Base-by-base conservation (phyloP, 176 grass and related monocot species). In the Carex parvula region DNA sequence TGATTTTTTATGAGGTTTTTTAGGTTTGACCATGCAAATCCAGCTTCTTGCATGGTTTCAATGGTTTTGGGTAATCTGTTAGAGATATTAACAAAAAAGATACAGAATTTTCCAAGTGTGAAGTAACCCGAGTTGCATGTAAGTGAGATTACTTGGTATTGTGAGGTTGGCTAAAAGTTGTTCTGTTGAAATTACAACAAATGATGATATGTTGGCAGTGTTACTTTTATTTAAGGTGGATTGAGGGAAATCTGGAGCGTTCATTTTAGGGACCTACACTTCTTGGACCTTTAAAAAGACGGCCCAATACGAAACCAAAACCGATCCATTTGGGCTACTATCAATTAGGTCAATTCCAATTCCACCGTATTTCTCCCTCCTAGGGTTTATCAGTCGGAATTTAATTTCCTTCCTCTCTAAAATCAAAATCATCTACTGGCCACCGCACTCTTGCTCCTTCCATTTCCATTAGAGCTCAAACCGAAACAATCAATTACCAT, bases 21-120 rank as follows among this genome's bases (percentile, higher is more conserved):
- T 73, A 98, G 83, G 80, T 85, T 94, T 71, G 84, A 57, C 92
- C 95, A 95, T 64, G 92, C 89, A 83, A 79, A 54, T 86, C 62
- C 88, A 65, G 89, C 92, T 84, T 98, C 92, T 30, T 82, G 65
- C 29, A 94, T 90, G 8, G 92, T 89, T 12, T 95, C 79, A 4
- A 20, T 79, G 15, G 95, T 89, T 83, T 95, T 91, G 62, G 92
- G 89, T 87, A 98, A 92, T 29, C 89, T 85, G 50, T 50, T 69
- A 37, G 82, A 79, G 61, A 84, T 72, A 64, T 87, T 48, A 63
- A 14, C 16, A 91, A 39, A 12, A 81, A 12, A 81, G 87, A 42
- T 70, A 84, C 81, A 98, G 81, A 83, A 85, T 89, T 55, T 91
- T 70, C 95, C 95, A 98, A 56, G 88, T 91, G 29, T 91, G 62